Conservation (phyloP, 148 eudicot genomes). For the Polygonum maritimum region DNA sequence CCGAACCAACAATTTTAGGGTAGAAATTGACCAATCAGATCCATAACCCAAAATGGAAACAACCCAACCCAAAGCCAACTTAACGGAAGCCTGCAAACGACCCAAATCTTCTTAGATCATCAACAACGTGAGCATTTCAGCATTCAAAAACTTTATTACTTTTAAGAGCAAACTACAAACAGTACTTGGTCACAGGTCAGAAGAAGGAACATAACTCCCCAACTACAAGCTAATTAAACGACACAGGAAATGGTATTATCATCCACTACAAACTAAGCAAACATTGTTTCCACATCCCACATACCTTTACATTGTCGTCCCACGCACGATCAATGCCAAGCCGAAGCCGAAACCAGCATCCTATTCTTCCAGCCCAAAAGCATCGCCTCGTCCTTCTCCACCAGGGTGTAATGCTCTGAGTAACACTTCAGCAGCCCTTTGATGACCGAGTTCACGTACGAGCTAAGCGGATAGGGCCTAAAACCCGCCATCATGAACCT, state of each 20-base stretch:
- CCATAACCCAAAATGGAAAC: too few species aligned
- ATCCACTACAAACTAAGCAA: background rate
- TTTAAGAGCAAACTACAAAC: background rate
- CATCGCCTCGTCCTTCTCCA: slow-evolving; percentile 38
- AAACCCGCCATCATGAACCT: slow-evolving; percentile 58
- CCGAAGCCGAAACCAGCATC: slow-evolving; percentile 36
- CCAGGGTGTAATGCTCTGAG: slow-evolving; percentile 30
- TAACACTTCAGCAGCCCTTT: slow-evolving; percentile 30
- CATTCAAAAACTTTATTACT: background rate
- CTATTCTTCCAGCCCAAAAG: slow-evolving; percentile 51
- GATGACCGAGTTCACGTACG: slow-evolving; percentile 37
- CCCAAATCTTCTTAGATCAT: too few species aligned
- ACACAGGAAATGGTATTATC: slow-evolving; percentile 3
- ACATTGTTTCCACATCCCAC: background rate
- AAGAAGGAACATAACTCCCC: background rate
- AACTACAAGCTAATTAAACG: background rate
- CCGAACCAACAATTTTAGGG: too few species aligned
- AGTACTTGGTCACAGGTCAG: background rate
- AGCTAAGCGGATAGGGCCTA: slow-evolving; percentile 39
- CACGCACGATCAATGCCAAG: slow-evolving; percentile 29
- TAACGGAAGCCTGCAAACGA: too few species aligned
- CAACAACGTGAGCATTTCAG: too few species aligned
- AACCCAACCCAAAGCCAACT: too few species aligned
- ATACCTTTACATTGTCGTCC: background rate
- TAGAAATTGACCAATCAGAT: too few species aligned